Evolutionary conservation across 2,329 filamentous ascomycete species (phyloP).

Genomic region (Talaromyces sp.): DNA sequence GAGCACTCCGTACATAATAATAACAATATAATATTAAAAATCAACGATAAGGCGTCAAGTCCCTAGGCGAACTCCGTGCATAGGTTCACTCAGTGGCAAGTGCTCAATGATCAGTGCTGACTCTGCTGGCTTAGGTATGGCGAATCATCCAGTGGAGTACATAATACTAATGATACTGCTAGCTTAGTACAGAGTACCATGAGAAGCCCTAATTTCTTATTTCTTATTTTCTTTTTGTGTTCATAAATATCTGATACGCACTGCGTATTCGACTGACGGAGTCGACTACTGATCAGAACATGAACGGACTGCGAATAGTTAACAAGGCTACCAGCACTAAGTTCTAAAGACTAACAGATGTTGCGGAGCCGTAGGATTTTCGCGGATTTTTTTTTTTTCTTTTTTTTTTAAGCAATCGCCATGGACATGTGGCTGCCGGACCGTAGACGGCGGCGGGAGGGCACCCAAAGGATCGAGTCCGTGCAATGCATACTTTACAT

Average conservation of each 20-base stretch:
- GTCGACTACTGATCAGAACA: neutral
- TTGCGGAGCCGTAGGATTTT: neutral
- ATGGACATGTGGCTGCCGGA: neutral
- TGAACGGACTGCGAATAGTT: neutral
- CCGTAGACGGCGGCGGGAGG: neutral
- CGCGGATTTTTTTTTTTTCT: neutral
- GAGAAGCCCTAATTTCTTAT: neutral
- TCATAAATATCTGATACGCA: neutral
- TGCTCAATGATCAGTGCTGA: no score
- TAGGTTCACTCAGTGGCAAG: no score
- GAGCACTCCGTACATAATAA: no score
- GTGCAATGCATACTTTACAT: neutral
- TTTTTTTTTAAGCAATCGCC: neutral
- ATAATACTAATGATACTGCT: no score
- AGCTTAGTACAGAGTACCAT: no score
- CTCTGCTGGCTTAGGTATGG: no score
- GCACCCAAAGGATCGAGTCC: neutral
- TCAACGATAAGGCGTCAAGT: no score
- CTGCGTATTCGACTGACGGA: neutral
- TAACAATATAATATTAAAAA: no score
- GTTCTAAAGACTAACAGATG: no score
- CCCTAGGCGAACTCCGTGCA: no score
- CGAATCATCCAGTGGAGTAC: no score
- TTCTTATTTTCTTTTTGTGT: neutral
- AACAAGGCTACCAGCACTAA: no score